Evolutionary conservation across 2,329 filamentous ascomycete species (phyloP), one percentile per base, ranked within the genome.

Genomic region (Bipolaris zeicola): DNA sequence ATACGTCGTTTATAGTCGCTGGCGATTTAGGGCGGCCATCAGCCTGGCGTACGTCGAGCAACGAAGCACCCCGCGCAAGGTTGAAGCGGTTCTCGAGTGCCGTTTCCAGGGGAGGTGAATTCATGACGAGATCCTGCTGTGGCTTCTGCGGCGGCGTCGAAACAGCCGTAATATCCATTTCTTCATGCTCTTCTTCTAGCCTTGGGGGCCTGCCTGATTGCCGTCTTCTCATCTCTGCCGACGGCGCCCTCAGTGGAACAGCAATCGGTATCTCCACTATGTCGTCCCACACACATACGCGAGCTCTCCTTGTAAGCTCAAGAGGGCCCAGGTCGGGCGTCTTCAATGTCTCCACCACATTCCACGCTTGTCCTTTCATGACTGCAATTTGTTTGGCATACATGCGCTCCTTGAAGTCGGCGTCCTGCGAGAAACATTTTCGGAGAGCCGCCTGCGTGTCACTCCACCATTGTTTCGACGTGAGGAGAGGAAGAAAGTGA

Each of bases 331-430:
- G 94, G 70, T 98, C 95, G 0, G 87, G 82, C 16, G 90, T 90
- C 76, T 99, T 99, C 59, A 99, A 83, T 0, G 95, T 97, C 79
- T 99, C 95, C 4, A 99, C 95, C 0, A 99, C 95, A 73, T 99
- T 99, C 92, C 95, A 99, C 0, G 95, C 95, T 74, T 99, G 95
- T 10, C 95, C 95, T 78, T 99, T 99, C 92, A 99, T 96, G 57
- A 99, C 95, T 1, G 95, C 94, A 60, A 99, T 96, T 72, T 99
- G 95, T 64, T 91, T 88, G n/a, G 92, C 92, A 78, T 96, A 99
- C 95, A 99, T 99, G 77, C 91, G 89, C 79, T 99, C 95, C 74
- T 98, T 92, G 76, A 99, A 99, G 77, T 99, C 95, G 2, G 89
- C 87, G 75, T 99, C 95, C 72, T 96, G 87, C 64, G 91, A 89